phyloP scores from a whole-genome alignment of 495 filamentous ascomycete genomes.

The Neurospora sp. region DNA sequence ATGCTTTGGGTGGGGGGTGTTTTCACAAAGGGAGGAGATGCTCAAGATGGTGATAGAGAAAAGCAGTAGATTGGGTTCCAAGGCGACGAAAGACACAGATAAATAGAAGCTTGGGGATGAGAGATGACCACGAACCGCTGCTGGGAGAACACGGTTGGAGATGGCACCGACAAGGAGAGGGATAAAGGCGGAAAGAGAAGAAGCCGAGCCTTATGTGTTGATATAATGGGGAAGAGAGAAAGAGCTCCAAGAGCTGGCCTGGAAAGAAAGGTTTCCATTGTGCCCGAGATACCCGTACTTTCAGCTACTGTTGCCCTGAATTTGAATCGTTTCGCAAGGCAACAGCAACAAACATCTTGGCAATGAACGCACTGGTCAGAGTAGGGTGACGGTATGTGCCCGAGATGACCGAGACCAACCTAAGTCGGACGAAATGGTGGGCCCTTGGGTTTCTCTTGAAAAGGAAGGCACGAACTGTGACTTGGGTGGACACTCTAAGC shows the following conservation, averaged over 20 bases:
- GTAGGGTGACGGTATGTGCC: not conserved
- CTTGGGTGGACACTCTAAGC: not conserved
- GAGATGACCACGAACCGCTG: not conserved
- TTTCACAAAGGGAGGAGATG: conserved; percentile 16
- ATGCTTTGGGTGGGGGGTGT: not conserved
- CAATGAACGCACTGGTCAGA: not conserved
- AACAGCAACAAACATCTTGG: not conserved
- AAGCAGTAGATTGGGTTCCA: conserved; percentile 14
- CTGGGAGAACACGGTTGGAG: not conserved
- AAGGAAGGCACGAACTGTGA: not conserved
- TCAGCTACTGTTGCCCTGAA: not conserved
- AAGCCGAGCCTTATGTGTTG: not conserved
- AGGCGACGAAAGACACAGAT: not conserved
- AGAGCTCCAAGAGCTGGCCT: not conserved
- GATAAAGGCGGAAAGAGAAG: not conserved
- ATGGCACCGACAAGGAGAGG: not conserved
- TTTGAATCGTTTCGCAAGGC: not conserved
- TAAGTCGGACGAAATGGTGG: not conserved
- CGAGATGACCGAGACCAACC: not conserved
- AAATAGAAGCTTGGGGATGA: not conserved
- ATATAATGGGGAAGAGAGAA: not conserved
- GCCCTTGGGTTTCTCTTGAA: not conserved
- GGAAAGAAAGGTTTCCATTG: not conserved
- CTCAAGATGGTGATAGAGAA: conserved; percentile 16
- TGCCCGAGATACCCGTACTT: not conserved